Evolutionary conservation across 192 early-diverging fungal species (phyloP), one percentile per base, ranked within the genome.

Genomic region (Coemansia sp.): DNA sequence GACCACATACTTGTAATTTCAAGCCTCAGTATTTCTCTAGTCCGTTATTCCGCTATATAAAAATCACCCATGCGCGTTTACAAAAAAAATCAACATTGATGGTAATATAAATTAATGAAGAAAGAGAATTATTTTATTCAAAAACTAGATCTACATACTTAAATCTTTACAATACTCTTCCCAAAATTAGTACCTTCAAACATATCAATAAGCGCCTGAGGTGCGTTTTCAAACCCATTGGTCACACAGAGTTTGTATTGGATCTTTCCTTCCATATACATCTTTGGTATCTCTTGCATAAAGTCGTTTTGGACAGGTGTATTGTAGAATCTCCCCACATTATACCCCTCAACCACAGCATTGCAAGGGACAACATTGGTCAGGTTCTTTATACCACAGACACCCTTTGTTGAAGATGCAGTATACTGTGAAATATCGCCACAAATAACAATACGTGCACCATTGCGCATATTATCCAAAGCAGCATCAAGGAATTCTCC

Each of bases 381-480:
- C 42, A 84, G 38, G 67, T 86, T 90, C 61, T 85, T 79, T 37
- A 86, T 56, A 23, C 64, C 65, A 50, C 83, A 78, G 32, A 60
- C 43, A 23, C 81, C 60, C 4, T 67, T 73, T 9, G 46, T 8
- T 6, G 76, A 57, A 5, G 70, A 55, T 15, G 55, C 53, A 35
- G 85, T 85, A 65, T 89, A 88, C 64, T 88, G 83, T 19, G 85
- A 87, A 49, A 91, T 89, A 69, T 77, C 82, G 11, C 91, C 89
- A 53, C 85, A 88, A 23, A 78, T 78, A 20, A 83, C 50, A 41
- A 94, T 79, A 33, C 92, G 81, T 4, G 81, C 89, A 53, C 76
- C 57, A 3, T 27, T 37, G 55, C 88, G 88, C 59, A 84, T 77
- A 33, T 77, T 57, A 11, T 59, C 60, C 23, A 95, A 64, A 1